Base-by-base conservation (phyloP, 495 filamentous ascomycete species). In the Astrothelium subdiscretum region DNA sequence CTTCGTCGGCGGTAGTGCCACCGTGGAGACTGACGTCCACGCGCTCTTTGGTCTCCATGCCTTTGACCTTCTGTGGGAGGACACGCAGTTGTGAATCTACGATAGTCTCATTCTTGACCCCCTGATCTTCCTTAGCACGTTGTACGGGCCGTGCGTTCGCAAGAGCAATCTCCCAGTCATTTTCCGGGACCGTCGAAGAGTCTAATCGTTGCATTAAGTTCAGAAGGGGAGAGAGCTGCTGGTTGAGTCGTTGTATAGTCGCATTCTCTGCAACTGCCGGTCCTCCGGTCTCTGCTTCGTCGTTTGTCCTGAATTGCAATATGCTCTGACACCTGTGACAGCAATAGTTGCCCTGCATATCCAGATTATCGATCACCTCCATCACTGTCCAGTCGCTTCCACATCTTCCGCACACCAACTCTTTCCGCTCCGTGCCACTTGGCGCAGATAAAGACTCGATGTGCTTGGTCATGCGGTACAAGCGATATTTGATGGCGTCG, bases 401-500 rank as follows among this genome's bases (percentile, higher is more conserved):
- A 74, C 94, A 99, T 59, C 81, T 79, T n/a, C 80, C 77, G 72
- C 94, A 99, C 43, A 84, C 84, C 67, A 89, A 95, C 70, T 96
- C 92, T 73, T 96, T 96, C 67, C 87, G 84, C 71, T 97, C 95
- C 32, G 86, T 83, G n/a, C 26, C 20, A 31, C 82, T 85, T 1
- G 90, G 89, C 31, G 86, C 85, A 61, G 89, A 87, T 62, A 87
- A 85, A 15, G 83, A 81, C 71, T 96, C 90, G 65, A 97, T 90
- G 24, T 83, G 84, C 70, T 90, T 87, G 59, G 90, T 90, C 62
- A 96, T 78, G 58, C 83, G 83, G 71, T 90, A 90, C 59, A 96
- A 85, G 66, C 89, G 87, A 78, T 87, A 99, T 69, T 99, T 99
- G 78, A 96, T 91, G 15, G 91, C 91, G 73, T 99, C 94, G 72